A percentile compares a stretch with the other conserved stretches of the same genome.
Evolutionary conservation across 208 protist species (phyloP).

Genomic region (Kentomonas sorsogonicus): DNA sequence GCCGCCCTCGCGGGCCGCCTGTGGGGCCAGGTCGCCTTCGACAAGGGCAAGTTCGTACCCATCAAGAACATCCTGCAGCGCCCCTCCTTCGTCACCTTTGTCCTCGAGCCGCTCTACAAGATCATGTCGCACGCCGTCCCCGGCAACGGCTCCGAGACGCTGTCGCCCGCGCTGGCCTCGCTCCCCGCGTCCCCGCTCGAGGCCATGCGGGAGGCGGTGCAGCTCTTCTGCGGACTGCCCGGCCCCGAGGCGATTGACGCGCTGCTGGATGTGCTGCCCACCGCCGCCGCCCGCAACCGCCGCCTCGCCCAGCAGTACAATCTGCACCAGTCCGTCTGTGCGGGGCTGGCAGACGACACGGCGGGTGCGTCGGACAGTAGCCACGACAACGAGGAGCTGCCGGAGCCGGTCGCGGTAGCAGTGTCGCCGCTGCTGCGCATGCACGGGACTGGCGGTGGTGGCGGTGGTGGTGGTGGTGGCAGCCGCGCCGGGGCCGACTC

Average conservation of each 20-base stretch:
- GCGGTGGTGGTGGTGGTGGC: conserved; percentile 24
- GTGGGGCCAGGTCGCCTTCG: conserved; percentile 96
- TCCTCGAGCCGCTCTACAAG: conserved; percentile 99
- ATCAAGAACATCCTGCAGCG: conserved; percentile 53
- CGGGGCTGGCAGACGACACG: neutral
- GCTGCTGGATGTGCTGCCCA: conserved; percentile 58
- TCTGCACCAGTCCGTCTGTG: neutral
- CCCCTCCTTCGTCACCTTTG: conserved; percentile 97
- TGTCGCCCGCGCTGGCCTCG: conserved; percentile 35
- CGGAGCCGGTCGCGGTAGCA: neutral
- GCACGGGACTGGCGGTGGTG: neutral
- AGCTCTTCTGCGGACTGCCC: conserved; percentile 55
- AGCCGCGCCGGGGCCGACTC: conserved; percentile 51
- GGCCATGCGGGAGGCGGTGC: conserved; percentile 63
- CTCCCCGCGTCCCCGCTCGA: conserved; percentile 56
- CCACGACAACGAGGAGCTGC: neutral
- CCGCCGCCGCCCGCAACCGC: conserved; percentile 19
- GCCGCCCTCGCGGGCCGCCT: conserved; percentile 87
- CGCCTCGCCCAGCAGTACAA: conserved; percentile 48
- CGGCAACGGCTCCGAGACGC: conserved; percentile 40
- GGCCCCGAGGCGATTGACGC: conserved; percentile 48
- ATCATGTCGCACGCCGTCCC: conserved; percentile 81
- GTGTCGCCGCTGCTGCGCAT: neutral
- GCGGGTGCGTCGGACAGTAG: neutral
- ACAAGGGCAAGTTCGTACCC: conserved; percentile 52